These are phyloP conservation scores for Boletellus sp. DNA, from an alignment of 768 basidiomycete genomes.

Conservation along the genomic window DNA sequence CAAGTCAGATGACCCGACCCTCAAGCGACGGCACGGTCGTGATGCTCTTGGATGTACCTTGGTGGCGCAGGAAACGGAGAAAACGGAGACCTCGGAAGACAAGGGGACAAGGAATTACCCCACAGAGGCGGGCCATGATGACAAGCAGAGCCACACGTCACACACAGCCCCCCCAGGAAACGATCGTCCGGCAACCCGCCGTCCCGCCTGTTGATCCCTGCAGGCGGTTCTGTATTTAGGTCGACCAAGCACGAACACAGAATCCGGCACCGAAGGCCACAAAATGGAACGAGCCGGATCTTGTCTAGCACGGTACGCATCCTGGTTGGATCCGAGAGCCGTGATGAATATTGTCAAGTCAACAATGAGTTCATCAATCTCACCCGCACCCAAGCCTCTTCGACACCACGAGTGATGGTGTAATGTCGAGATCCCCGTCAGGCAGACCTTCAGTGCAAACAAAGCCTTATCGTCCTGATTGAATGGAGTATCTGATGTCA, in stretches of 20 bases:
- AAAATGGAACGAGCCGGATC: not conserved
- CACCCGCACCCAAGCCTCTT: not conserved
- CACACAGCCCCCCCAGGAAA: too few species aligned
- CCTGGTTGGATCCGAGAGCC: not conserved
- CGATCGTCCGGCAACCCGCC: too few species aligned
- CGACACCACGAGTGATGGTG: not conserved
- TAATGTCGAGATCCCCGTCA: not conserved
- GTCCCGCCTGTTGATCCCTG: too few species aligned
- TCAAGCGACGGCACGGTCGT: too few species aligned
- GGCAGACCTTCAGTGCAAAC: too few species aligned
- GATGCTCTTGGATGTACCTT: too few species aligned
- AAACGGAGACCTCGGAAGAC: too few species aligned
- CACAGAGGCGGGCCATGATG: too few species aligned
- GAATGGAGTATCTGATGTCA: not conserved
- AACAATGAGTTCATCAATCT: not conserved
- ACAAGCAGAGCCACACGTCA: too few species aligned
- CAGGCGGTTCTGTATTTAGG: not conserved
- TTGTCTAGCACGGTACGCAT: not conserved
- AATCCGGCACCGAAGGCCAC: not conserved
- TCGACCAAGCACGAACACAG: not conserved
- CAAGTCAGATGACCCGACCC: too few species aligned
- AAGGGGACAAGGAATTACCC: too few species aligned
- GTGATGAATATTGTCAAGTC: not conserved
- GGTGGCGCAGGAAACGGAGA: too few species aligned
- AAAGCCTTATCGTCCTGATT: not conserved